Conservation (phyloP, 2,329 filamentous ascomycete species). For the Arthrobotrys iridis region DNA sequence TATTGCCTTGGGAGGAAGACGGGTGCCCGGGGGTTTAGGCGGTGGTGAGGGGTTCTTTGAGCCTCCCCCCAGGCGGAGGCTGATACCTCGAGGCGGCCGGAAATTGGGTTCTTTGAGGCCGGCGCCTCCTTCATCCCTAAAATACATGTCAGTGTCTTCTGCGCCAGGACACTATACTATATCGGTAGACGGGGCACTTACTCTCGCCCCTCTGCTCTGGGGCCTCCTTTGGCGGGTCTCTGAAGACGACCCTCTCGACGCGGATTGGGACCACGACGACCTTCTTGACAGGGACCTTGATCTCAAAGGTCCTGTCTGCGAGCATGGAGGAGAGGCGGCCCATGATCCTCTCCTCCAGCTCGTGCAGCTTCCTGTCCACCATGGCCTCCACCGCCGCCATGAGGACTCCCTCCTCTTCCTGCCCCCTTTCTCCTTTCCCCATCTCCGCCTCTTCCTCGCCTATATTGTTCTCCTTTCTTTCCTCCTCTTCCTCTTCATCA, state of each 20-base stretch:
- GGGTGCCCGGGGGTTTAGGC: too few species aligned
- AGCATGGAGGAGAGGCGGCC: neutral
- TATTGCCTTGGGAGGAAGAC: too few species aligned
- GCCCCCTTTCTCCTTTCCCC: neutral
- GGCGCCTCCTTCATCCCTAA: neutral
- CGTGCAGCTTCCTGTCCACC: neutral
- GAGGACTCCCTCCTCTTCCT: slow-evolving; percentile 2
- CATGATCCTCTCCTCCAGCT: neutral
- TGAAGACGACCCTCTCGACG: neutral
- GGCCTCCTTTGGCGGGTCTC: neutral
- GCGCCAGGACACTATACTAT: too few species aligned
- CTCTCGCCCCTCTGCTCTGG: neutral
- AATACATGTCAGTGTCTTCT: neutral
- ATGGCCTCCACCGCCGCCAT: neutral
- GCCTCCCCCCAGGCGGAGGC: neutral
- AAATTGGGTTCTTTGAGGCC: neutral
- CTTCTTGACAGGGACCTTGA: neutral
- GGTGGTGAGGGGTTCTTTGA: neutral
- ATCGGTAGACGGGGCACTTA: neutral
- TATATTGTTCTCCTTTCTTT: neutral
- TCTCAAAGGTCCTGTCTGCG: neutral
- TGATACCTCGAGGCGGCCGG: neutral
- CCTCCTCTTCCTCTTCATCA: slow-evolving; percentile 10
- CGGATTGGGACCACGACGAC: neutral
- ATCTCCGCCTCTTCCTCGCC: neutral